Evolutionary conservation across 2,329 filamentous ascomycete genomes (phyloP).

Genomic region (Bipolaris cookei): DNA sequence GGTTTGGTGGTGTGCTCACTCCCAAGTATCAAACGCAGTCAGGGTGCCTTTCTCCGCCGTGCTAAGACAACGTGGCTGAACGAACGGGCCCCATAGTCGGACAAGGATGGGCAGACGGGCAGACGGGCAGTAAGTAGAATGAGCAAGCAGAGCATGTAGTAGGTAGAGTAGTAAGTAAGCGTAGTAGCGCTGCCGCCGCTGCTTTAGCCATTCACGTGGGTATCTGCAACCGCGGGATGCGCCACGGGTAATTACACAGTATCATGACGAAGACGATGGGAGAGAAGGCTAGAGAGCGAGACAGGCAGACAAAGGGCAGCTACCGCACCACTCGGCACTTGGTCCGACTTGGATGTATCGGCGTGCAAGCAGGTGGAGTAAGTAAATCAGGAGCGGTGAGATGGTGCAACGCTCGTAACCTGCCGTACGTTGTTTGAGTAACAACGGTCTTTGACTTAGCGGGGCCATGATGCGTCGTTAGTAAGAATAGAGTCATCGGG

Average conservation of each 20-base stretch:
- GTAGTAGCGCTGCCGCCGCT: background rate
- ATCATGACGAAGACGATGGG: background rate
- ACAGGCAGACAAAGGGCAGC: constrained; percentile 1
- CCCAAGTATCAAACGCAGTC: constrained; percentile 13
- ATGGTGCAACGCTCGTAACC: background rate
- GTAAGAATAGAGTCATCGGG: background rate
- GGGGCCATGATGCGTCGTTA: background rate
- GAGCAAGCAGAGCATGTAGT: background rate
- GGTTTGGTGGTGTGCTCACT: background rate
- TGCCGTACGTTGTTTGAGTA: background rate
- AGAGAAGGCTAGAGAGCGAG: background rate
- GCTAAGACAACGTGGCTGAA: constrained; percentile 11
- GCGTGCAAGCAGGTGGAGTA: background rate
- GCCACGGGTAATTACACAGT: background rate
- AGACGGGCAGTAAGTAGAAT: too few relatives aligned
- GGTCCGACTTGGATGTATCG: background rate
- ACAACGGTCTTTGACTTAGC: background rate
- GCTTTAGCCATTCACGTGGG: too few relatives aligned
- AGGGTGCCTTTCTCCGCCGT: constrained; percentile 13
- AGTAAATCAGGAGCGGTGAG: background rate
- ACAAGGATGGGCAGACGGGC: too few relatives aligned
- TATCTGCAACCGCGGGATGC: constrained; percentile 17
- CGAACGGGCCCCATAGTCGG: too few relatives aligned
- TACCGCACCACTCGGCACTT: background rate
- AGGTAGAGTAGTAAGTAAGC: background rate